phyloP scores from a whole-genome alignment of 805 yeast genomes.

The Groenewaldozyma tartarivorans region DNA sequence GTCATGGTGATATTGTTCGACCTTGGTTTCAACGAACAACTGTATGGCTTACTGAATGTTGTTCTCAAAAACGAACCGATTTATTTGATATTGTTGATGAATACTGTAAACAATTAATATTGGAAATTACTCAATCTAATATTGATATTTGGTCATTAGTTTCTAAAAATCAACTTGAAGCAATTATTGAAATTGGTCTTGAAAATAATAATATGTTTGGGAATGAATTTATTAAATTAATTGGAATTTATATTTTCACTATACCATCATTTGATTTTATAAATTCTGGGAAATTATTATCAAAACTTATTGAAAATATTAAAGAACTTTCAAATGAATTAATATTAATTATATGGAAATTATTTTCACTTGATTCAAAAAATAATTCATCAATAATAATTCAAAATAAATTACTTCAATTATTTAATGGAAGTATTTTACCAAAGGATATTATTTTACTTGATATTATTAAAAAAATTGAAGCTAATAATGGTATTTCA shows the following conservation, averaged over 20 bases:
- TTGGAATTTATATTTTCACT: neutral
- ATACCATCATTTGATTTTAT: constrained; percentile 4
- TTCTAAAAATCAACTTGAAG: constrained; percentile 17
- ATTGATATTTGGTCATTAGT: neutral
- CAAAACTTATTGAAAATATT: constrained; percentile 40
- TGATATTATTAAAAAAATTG: constrained; percentile 46
- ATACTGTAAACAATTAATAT: too few relatives aligned
- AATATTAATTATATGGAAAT: constrained; percentile 38
- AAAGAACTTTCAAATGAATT: constrained; percentile 28
- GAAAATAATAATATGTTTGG: too few relatives aligned
- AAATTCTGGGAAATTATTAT: constrained; percentile 45
- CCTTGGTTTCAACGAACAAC: neutral
- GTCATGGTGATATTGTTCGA: neutral
- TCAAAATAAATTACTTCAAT: constrained; percentile 40
- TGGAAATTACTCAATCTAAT: neutral
- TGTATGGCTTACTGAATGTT: neutral
- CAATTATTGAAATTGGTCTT: constrained; percentile 21
- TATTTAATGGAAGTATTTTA: constrained; percentile 55
- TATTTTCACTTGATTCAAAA: constrained; percentile 40
- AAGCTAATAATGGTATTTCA: constrained; percentile 38
- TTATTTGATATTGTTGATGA: neutral
- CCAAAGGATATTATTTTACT: constrained; percentile 57
- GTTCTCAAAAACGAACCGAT: neutral
- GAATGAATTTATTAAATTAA: too few relatives aligned
- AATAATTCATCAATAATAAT: constrained; percentile 39